Conservation (phyloP, 2,329 filamentous ascomycete species). For the Periconia sp. region DNA sequence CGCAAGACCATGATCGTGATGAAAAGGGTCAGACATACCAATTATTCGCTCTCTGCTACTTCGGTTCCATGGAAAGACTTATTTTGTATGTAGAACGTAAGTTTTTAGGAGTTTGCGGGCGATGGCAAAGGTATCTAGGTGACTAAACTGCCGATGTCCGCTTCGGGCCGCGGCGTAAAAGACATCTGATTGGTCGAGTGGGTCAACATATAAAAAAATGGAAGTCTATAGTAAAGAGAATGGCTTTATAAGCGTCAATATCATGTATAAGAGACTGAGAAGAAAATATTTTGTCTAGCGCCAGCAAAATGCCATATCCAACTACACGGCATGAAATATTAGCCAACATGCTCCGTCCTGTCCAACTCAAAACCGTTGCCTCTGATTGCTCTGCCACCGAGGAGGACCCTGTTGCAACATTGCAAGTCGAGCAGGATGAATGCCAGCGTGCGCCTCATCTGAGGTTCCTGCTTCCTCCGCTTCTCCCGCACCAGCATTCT, state of each 20-base stretch:
- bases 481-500: conserved; percentile 15
- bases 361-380: not conserved
- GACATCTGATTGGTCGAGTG: conserved; percentile 11
- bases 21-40: too few species aligned
- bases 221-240: conserved; percentile 2
- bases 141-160: conserved; percentile 15
- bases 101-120: too few species aligned
- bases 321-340: not conserved
- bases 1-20: too few species aligned
- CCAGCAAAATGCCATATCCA: too few species aligned
- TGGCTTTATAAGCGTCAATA: not conserved
- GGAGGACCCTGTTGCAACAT: conserved; percentile 33
- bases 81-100: too few species aligned
- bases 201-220: too few species aligned
- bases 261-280: too few species aligned
- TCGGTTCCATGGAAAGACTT: too few species aligned
- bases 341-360: not conserved
- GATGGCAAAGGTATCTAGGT: conserved; percentile 3
- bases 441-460: conserved; percentile 31
- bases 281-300: too few species aligned
- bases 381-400: not conserved
- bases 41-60: too few species aligned
- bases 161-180: conserved; percentile 15
- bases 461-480: conserved; percentile 19
- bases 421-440: conserved; percentile 45